Evolutionary conservation across 352 stramenopile genomes (phyloP), one percentile per base, ranked within the genome.

Genomic region (Phytopythium litorale): DNA sequence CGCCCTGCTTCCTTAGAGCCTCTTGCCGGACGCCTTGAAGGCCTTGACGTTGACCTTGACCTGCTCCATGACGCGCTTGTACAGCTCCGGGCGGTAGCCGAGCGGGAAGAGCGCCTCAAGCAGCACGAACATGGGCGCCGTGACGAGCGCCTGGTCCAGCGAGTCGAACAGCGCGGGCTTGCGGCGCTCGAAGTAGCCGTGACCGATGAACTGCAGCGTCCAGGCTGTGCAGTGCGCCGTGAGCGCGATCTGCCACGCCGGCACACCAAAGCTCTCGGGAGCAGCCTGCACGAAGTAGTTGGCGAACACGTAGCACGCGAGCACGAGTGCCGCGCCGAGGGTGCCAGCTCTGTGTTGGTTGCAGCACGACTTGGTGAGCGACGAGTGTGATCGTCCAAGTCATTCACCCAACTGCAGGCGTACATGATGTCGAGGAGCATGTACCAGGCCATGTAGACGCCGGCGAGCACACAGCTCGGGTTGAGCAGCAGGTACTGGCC

Each of bases 101-200:
- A 96, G 62, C 11, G 73, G 68, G 59, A 96, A 92, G 7, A 96
- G 64, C 16, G 89, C 67, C 61, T 96, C 88, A 9, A 97, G 73
- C 45, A 96, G 65, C 65, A 97, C 89, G 58, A 97, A 97, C 68
- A 97, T 83, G 4, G 89, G 89, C 3, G 90, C 89, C 1, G 87
- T 94, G 66, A 94, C 78, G 5, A 91, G 15, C 2, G 78, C 87
- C 55, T 97, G 89, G 73, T 94, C 85, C 45, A 95, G 67, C 57
- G 86, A 95, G 61, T 96, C 87, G 7, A 97, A 72, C 1, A 97
- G 75, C 52, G 90, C 90, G 0, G 90, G 90, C 46, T 91, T 89
- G 56, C 87, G 83, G 43, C 83, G 79, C 65, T 97, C 90, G 23
- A 91, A 96, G 35, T 96, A 72, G 25, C 76, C 82, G 70, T 97